Conservation (phyloP, 2,329 filamentous ascomycete species). For the Fusarium sp. region DNA sequence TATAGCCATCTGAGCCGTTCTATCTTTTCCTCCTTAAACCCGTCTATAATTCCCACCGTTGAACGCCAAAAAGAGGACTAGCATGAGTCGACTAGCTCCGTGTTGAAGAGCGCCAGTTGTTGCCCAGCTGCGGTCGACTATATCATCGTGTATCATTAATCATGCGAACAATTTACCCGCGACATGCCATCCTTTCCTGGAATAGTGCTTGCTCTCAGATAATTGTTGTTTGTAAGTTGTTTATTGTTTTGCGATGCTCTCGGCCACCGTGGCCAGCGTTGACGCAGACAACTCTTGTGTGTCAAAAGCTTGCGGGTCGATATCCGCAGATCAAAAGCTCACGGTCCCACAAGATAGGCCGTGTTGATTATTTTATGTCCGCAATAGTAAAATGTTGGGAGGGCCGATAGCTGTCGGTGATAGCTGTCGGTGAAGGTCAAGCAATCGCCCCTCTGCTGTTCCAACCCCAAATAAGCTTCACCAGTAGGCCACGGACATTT, state of each 20-base stretch:
- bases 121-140: conserved; percentile 4
- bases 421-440: not conserved
- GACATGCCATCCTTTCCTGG: not conserved
- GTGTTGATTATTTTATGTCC: conserved; percentile 13
- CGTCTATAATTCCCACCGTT: conserved; percentile 6
- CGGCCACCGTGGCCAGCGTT: conserved; percentile 9
- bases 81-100: conserved; percentile 23
- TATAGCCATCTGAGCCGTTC: conserved; percentile 2
- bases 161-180: conserved; percentile 5
- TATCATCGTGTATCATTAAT: conserved; percentile 28
- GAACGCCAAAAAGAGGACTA: conserved; percentile 25
- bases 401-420: conserved; percentile 3
- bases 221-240: not conserved
- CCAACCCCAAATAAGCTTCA: not conserved
- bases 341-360: not conserved
- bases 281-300: conserved; percentile 1
- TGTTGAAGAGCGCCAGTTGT: conserved; percentile 2
- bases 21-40: conserved; percentile 7
- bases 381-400: not conserved
- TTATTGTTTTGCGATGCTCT: not conserved
- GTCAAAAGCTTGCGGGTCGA: not conserved
- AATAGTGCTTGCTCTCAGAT: not conserved
- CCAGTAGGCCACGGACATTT: not conserved
- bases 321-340: not conserved
- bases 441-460: not conserved